phyloP scores from a whole-genome alignment of 371 early-diverging fungal species.

The Mortierella sp. region DNA sequence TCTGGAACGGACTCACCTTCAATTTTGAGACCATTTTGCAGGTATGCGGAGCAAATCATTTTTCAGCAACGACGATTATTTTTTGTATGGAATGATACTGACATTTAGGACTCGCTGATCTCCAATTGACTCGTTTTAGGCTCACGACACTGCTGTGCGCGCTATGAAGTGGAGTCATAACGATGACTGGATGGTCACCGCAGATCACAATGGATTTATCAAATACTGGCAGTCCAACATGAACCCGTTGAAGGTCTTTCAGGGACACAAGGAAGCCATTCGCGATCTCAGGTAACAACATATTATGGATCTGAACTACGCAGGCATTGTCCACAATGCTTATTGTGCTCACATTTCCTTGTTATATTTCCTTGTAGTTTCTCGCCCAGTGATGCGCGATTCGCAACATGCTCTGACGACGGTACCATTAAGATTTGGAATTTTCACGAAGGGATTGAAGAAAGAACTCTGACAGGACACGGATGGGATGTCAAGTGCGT shows the following conservation, averaged over 20 bases:
- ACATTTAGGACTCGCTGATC: neutral
- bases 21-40: conserved; percentile 99
- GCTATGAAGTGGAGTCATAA: conserved; percentile 99
- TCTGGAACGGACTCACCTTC: conserved; percentile 99
- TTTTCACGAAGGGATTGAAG: conserved; percentile 93
- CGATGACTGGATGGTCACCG: conserved; percentile 97
- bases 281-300: conserved; percentile 84
- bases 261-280: conserved; percentile 96
- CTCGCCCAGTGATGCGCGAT: conserved; percentile 93
- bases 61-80: neutral
- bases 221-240: conserved; percentile 99
- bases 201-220: conserved; percentile 96
- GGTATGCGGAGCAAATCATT: conserved; percentile 59
- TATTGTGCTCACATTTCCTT: neutral
- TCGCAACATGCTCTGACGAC: conserved; percentile 99
- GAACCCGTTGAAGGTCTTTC: conserved; percentile 96
- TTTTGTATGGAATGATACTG: neutral
- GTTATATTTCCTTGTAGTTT: conserved; percentile 65
- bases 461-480: conserved; percentile 90
- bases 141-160: conserved; percentile 96
- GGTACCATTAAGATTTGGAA: conserved; percentile 98
- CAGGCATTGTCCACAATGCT: neutral
- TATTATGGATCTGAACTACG: neutral
- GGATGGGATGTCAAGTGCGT: conserved; percentile 99
- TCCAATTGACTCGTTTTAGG: conserved; percentile 61